phyloP scores from a whole-genome alignment of 192 early-diverging fungal genomes.

The Linnemannia exigua region DNA sequence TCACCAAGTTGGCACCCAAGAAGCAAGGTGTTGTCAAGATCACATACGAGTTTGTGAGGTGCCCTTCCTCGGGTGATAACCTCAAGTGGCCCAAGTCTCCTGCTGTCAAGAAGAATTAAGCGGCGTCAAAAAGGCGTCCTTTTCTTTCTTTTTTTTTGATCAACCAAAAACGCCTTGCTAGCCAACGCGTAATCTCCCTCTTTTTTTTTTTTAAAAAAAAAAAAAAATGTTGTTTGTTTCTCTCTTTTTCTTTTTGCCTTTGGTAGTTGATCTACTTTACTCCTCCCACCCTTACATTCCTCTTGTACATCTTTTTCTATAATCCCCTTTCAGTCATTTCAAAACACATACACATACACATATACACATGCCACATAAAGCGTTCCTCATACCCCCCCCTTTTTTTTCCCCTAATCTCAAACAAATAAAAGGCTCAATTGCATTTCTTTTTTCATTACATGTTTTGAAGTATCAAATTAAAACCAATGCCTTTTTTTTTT shows the following conservation, averaged over 20 bases:
- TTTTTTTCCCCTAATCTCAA: background rate
- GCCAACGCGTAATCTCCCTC: too few relatives aligned
- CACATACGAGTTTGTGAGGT: constrained; percentile 26
- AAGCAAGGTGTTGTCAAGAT: constrained; percentile 26
- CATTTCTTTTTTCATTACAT: background rate
- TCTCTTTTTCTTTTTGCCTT: background rate
- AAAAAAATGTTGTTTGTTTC: background rate
- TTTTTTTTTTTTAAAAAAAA: background rate
- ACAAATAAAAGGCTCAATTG: background rate
- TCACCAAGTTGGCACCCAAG: constrained; percentile 16
- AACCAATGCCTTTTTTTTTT: background rate
- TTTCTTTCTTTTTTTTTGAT: too few relatives aligned
- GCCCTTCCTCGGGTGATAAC: constrained; percentile 20
- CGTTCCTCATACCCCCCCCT: background rate
- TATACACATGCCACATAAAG: background rate
- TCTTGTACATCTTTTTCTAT: background rate
- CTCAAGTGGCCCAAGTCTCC: constrained; percentile 42
- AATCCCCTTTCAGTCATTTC: background rate
- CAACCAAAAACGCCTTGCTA: too few relatives aligned
- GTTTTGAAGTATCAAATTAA: too few relatives aligned
- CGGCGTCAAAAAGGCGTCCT: too few relatives aligned
- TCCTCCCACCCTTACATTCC: background rate
- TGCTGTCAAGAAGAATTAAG: constrained; percentile 15
- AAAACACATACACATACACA: background rate
- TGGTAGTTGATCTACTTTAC: background rate